Base-by-base conservation (phyloP, 148 eudicot species). In the Euryodendron excelsum region DNA sequence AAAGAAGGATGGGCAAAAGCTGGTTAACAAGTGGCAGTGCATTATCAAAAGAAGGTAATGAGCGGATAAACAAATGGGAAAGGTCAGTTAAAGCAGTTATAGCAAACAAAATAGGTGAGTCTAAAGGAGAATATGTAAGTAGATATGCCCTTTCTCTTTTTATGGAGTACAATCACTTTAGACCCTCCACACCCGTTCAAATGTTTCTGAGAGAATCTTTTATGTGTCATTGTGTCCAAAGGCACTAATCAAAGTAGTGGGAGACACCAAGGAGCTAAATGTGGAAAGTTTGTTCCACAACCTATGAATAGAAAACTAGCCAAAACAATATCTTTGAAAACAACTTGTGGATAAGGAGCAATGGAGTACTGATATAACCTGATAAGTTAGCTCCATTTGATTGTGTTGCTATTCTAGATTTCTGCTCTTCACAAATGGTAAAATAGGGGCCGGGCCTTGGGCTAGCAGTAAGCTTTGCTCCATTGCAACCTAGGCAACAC, bases 231-330 rank as follows among this genome's bases (percentile, higher is more conserved):
- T n/a, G n/a, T n/a, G 20, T 58, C 33, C 33, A 25, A 41, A 30
- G 52, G 55, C 77, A 74, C 67, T 74, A 60, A 60, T 59, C 68
- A 74, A 60, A 52, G 53, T 53, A 34, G 33, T 56, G 77, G 52
- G 66, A 74, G 47, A 58, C 65, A 73, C 7, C 1, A 21, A 45
- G 69, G 56, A 45, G 21, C 69, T 1, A 20, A 44, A 75, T 30
- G 39, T 28, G 69, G 78, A 75, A 60, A 61, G 25, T 13, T 11
- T 17, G 27, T 17, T 70, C 17, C 74, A 27, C 2, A 27, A 28
- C 18, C 55, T 31, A 28, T 61, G 1, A 5, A 45, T 1, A n/a
- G n/a, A n/a, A n/a, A n/a, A 17, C 55, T 31, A 36, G 0, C 55
- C 37, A 67, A 67, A 37, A 1, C 9, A 27, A 1, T 67, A 6